Evolutionary conservation across 2,329 filamentous ascomycete species (phyloP).

Genomic region (Sclerotinia glacialis): DNA sequence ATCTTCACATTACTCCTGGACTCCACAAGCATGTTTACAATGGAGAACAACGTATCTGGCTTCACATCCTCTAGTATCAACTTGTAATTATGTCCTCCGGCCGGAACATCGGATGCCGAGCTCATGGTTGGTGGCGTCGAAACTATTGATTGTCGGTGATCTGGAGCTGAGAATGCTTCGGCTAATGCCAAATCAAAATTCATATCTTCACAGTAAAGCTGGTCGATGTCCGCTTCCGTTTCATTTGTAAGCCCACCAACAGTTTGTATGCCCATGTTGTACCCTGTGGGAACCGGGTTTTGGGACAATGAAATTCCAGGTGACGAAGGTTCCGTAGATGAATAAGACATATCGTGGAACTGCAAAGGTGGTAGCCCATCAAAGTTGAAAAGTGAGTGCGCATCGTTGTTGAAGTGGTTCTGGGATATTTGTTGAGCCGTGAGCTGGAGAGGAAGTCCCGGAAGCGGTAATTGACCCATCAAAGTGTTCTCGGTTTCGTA

Average conservation of each 20-base stretch:
- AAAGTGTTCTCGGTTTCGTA: conserved; percentile 15
- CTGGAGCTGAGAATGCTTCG: conserved; percentile 15
- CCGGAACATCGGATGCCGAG: conserved; percentile 3
- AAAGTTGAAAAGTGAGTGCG: conserved; percentile 11
- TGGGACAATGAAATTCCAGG: conserved; percentile 15
- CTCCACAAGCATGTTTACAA: conserved; percentile 18
- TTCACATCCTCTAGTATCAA: conserved; percentile 18
- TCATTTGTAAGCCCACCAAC: conserved; percentile 2
- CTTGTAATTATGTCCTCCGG: conserved; percentile 12
- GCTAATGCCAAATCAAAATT: conserved; percentile 14
- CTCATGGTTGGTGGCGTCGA: conserved; percentile 16
- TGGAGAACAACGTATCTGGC: conserved; percentile 14
- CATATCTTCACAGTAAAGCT: conserved; percentile 17
- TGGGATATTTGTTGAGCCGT: conserved; percentile 4
- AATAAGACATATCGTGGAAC: conserved; percentile 17
- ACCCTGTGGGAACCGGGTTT: conserved; percentile 1
- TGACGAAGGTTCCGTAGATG: conserved; percentile 13
- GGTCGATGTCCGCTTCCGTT: conserved; percentile 7
- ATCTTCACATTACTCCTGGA: conserved; percentile 20
- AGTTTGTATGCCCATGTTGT: conserved; percentile 8
- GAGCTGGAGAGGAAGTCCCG: conserved; percentile 5
- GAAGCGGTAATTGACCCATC: conserved; percentile 10
- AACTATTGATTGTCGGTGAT: not conserved
- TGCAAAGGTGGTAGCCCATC: conserved; percentile 13
- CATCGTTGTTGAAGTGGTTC: conserved; percentile 3